Evolutionary conservation across 2,329 filamentous ascomycete species (phyloP), one percentile per base, ranked within the genome.

Genomic region (Fusarium veterinarium): DNA sequence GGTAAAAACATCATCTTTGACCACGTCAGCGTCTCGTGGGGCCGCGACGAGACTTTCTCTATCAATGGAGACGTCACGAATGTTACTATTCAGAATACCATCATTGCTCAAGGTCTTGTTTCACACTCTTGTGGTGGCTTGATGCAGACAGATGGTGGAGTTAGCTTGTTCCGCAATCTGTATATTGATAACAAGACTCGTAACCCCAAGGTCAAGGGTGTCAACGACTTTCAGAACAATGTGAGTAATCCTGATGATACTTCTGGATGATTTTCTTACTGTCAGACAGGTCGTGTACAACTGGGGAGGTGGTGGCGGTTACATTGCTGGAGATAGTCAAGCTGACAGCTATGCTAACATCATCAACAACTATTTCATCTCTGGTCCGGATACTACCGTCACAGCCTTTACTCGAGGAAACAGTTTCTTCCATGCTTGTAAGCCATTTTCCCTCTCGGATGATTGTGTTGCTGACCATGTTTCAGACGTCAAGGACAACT

Each of bases 111-210:
- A 72, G 86, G 87, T 1, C 80, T 89, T 2, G 82, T 87, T 67
- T 87, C 86, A 2, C 87, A 89, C 72, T 85, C 84, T 3, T 87
- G 86, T 60, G 86, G 86, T 10, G 86, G 86, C 3, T 76, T 88
- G 23, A 86, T 88, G 76, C 83, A 88, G 77, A 86, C 85, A 3
- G 80, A 86, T 30, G 84, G 84, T 13, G 85, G 86, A 16, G 79
- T 88, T 38, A 86, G 83, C 20, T 81, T 87, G 8, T 88, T 88
- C 77, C 81, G 87, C 8, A 89, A 89, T 72, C 75, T 89, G 37
- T 89, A 88, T 75, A 86, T 88, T 60, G 86, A 88, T 68, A 89
- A 87, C 71, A 88, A 89, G 76, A 89, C 86, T 14, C 82, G 87
- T 3, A 88, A 89, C 65, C 87, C 87, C 3, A 88, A 88, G 67